These are phyloP conservation scores for Rhizopus arrhizus DNA, from an alignment of 371 early-diverging fungal species.

Conservation along the genomic window DNA sequence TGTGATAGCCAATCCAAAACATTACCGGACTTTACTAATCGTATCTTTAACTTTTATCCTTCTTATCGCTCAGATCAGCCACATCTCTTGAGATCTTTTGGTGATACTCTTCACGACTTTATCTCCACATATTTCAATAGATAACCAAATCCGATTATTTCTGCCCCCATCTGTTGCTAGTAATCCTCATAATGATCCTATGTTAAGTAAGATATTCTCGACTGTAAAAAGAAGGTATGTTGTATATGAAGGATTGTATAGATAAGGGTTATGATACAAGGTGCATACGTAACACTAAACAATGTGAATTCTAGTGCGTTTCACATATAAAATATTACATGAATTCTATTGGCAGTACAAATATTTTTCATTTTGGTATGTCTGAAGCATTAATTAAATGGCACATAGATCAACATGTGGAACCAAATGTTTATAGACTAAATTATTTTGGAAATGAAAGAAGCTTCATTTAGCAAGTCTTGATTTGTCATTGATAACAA, in stretches of 20 bases:
- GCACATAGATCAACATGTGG: slow-evolving; percentile 28
- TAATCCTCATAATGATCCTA: slow-evolving; percentile 63
- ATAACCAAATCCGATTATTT: slow-evolving; percentile 5
- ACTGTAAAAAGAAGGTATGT: slow-evolving; percentile 51
- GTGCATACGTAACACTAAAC: slow-evolving; percentile 11
- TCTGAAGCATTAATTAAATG: slow-evolving; percentile 46
- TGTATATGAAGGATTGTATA: slow-evolving; percentile 45
- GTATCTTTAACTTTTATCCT: slow-evolving; percentile 46
- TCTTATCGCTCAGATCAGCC: slow-evolving; percentile 54
- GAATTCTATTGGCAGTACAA: slow-evolving; percentile 44
- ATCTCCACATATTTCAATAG: slow-evolving; percentile 14
- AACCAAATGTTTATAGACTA: slow-evolving; percentile 38
- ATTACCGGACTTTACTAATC: slow-evolving; percentile 35
- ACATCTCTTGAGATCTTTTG: slow-evolving; percentile 49
- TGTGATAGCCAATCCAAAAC: slow-evolving; percentile 41
- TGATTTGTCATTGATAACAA: not conserved
- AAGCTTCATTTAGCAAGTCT: slow-evolving; percentile 19
- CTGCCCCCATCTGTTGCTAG: slow-evolving; percentile 58
- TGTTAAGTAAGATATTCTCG: slow-evolving; percentile 46
- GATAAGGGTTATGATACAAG: slow-evolving; percentile 54
- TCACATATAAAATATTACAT: not conserved
- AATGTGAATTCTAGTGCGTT: not conserved
- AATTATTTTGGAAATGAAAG: slow-evolving; percentile 44
- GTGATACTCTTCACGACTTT: slow-evolving; percentile 48
- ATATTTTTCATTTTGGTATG: slow-evolving; percentile 33